These are phyloP conservation scores for Trametes punicea DNA, from an alignment of 768 basidiomycete genomes.

Conservation along the genomic window DNA sequence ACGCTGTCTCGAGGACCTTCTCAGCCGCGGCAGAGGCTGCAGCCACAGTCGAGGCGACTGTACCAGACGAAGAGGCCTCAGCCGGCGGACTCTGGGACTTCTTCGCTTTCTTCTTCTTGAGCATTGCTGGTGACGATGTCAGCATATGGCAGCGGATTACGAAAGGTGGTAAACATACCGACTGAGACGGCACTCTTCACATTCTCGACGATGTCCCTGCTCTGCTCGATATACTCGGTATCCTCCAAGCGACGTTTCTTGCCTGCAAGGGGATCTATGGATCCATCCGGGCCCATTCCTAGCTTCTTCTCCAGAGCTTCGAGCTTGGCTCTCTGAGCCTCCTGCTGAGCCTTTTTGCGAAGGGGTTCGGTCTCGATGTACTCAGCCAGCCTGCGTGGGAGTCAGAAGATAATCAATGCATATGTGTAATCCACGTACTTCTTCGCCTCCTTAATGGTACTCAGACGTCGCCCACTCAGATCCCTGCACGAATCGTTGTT, in stretches of 20 bases:
- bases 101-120: constrained; percentile 76
- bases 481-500: constrained; percentile 96
- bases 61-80: constrained; percentile 9
- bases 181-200: constrained; percentile 88
- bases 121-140: constrained; percentile 43
- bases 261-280: constrained; percentile 50
- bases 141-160: constrained; percentile 22
- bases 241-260: constrained; percentile 92
- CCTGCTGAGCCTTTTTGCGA: constrained; percentile 71
- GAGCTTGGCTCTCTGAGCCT: constrained; percentile 78
- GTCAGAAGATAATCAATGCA: background rate
- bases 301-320: constrained; percentile 83
- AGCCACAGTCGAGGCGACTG: constrained; percentile 6
- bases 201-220: constrained; percentile 82
- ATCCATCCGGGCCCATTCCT: constrained; percentile 49
- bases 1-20: constrained; percentile 13
- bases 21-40: constrained; percentile 12
- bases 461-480: constrained; percentile 82
- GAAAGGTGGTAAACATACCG: constrained; percentile 44
- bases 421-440: constrained; percentile 49
- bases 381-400: constrained; percentile 82
- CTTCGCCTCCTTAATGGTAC: constrained; percentile 95
- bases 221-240: constrained; percentile 88
- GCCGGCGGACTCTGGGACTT: constrained; percentile 22
- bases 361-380: constrained; percentile 84